phyloP scores from a whole-genome alignment of 768 basidiomycete species.

The Flagelloscypha sp. region DNA sequence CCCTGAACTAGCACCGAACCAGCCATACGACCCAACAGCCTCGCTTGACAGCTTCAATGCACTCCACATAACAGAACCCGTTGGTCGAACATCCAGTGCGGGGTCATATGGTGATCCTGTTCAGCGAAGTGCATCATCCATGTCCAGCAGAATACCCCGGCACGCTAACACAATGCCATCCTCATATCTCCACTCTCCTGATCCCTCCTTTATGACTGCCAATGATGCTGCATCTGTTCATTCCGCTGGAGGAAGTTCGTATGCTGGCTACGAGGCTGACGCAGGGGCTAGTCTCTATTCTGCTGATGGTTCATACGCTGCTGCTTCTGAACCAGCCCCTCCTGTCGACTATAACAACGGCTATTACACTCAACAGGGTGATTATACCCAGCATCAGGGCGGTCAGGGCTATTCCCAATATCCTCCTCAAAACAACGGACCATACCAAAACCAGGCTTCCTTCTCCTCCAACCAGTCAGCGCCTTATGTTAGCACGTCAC shows the following conservation, averaged over 20 bases:
- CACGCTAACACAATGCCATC: slow-evolving; percentile 35
- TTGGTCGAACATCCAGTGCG: slow-evolving; percentile 16
- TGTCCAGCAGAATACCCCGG: slow-evolving; percentile 44
- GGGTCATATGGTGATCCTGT: slow-evolving; percentile 35
- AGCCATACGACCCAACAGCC: slow-evolving; percentile 36
- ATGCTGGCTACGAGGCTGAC: too few relatives aligned
- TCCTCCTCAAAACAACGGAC: too few relatives aligned
- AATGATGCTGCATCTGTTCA: not conserved
- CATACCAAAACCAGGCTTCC: slow-evolving; percentile 18
- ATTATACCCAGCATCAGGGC: too few relatives aligned
- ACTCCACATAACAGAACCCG: slow-evolving; percentile 42
- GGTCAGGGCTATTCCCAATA: too few relatives aligned
- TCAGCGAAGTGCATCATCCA: slow-evolving; percentile 48
- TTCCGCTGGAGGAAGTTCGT: too few relatives aligned
- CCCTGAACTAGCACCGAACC: slow-evolving; percentile 20
- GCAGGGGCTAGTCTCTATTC: too few relatives aligned
- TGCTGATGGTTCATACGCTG: too few relatives aligned
- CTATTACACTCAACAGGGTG: too few relatives aligned
- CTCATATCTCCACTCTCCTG: too few relatives aligned
- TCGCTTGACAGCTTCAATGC: slow-evolving; percentile 45
- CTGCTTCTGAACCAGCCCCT: too few relatives aligned
- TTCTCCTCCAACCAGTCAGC: slow-evolving; percentile 25
- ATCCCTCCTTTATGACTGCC: too few relatives aligned
- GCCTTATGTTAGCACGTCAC: slow-evolving; percentile 21
- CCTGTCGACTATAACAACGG: too few relatives aligned